Evolutionary conservation across 805 yeast species (phyloP).

Genomic region (Barnettozyma californica): DNA sequence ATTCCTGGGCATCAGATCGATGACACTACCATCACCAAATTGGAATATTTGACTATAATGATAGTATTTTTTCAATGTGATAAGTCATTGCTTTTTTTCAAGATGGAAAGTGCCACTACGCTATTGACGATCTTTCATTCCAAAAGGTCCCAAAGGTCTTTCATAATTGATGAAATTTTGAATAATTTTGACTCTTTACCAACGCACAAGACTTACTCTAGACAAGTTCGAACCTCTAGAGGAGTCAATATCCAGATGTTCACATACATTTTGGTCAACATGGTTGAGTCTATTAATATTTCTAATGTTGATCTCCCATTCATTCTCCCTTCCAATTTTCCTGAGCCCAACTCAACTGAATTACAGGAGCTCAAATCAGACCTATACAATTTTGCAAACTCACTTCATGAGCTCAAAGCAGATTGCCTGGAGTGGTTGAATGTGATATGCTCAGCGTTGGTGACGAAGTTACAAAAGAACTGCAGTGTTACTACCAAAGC

Average conservation of each 20-base stretch:
- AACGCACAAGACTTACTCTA: constrained; percentile 35
- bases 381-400: constrained; percentile 7
- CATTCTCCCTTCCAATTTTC: constrained; percentile 7
- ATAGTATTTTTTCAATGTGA: constrained; percentile 32
- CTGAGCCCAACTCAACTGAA: constrained; percentile 10
- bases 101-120: constrained; percentile 15
- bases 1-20: constrained; percentile 28
- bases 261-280: constrained; percentile 39
- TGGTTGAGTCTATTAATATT: constrained; percentile 37
- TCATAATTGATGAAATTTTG: constrained; percentile 57
- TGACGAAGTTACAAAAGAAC: constrained; percentile 24
- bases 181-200: constrained; percentile 47
- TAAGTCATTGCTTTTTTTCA: constrained; percentile 17
- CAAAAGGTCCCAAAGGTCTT: constrained; percentile 47
- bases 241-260: constrained; percentile 47
- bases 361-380: constrained; percentile 12
- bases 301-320: constrained; percentile 13
- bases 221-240: constrained; percentile 37
- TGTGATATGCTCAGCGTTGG: constrained; percentile 14
- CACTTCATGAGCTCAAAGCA: neutral
- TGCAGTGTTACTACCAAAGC: constrained; percentile 30
- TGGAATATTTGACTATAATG: constrained; percentile 47
- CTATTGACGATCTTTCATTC: constrained; percentile 23
- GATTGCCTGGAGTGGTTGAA: constrained; percentile 11
- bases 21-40: constrained; percentile 49